Evolutionary conservation across 1,284 basidiomycete genomes (phyloP).

Genomic region (Melampsora abietis-canadensis): DNA sequence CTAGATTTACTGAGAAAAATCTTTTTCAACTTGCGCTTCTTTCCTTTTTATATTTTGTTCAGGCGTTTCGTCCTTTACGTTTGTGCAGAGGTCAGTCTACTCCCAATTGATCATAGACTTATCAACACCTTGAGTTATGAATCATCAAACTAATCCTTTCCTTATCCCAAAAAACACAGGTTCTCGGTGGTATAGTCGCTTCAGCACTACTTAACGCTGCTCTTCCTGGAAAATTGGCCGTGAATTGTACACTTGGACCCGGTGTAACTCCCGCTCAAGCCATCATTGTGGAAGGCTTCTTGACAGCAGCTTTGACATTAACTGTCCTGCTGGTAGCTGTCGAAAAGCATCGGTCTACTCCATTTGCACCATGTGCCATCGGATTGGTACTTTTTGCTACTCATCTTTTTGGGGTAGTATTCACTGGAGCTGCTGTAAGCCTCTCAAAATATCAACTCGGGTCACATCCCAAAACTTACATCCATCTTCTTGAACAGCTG

Average conservation of each 20-base stretch:
- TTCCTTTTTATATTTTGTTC: too few species aligned
- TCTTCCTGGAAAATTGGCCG: conserved; percentile 61
- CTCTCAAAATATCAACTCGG: conserved; percentile 1
- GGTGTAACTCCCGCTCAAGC: not conserved
- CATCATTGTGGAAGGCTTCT: conserved; percentile 4
- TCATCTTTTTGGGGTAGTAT: conserved; percentile 43
- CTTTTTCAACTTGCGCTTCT: too few species aligned
- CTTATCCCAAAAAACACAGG: not conserved
- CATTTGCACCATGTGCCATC: conserved; percentile 43
- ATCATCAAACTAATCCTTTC: too few species aligned
- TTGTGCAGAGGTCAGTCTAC: too few species aligned
- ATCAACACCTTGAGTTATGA: too few species aligned
- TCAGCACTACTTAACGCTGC: conserved; percentile 63
- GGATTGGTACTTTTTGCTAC: conserved; percentile 44
- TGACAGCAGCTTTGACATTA: conserved; percentile 7
- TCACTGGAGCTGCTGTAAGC: conserved; percentile 44
- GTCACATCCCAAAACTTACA: not conserved
- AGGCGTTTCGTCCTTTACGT: too few species aligned
- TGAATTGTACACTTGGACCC: conserved; percentile 53
- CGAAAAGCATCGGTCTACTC: conserved; percentile 43
- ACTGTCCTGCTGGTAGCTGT: conserved; percentile 15
- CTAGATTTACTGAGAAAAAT: too few species aligned
- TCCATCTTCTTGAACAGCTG: not conserved
- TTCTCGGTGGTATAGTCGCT: conserved; percentile 54
- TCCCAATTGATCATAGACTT: too few species aligned